Evolutionary conservation across 306 rosid genomes (phyloP), one percentile per base, ranked within the genome.

Genomic region (Canavalia ensiformis): DNA sequence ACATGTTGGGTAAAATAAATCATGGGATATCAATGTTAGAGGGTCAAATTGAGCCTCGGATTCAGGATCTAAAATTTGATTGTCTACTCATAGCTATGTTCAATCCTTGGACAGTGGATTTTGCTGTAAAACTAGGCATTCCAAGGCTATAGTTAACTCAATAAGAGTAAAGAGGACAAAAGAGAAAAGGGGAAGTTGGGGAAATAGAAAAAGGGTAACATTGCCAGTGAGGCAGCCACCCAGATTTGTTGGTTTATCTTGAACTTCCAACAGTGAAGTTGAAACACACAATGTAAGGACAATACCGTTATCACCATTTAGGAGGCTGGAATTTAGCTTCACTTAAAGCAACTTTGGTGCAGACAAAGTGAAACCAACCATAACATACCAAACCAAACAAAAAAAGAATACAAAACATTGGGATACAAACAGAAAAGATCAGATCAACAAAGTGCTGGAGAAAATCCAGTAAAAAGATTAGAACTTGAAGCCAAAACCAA

Each of bases 381-480:
- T 30, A 1, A 57, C 7, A 37, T 72, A 67, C 62, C 29, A 42
- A 7, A 51, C 30, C 33, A 71, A 60, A 25, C 5, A 31, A 75
- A 80, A 18, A 31, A 34, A 39, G 13, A 54, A 7, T 51, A 39
- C 49, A 67, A 46, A 45, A 68, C 74, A 30, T 8, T 4, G 12
- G 11, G 11, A 46, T 42, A 45, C 42, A 68, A 41, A 18, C 66
- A 56, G 54, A 73, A 69, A 78, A 33, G 71, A 41, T 54, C 87
- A 88, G 97, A 92, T 90, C 94, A 87, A 74, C 68, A 63, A 34
- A 68, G 31, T 76, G 69, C 0, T 66, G 35, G 63, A 71, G 35
- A 65, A 62, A 73, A 79, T 37, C 71, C 51, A 70, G 52, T 12
- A 68, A 30, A 72, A 50, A 71, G 35, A 3, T 56, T 37, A 54